A percentile compares a stretch with the other conserved stretches of the same genome.
phyloP scores from a whole-genome alignment of 495 filamentous ascomycete species.

The Xylaria bambusicola region DNA sequence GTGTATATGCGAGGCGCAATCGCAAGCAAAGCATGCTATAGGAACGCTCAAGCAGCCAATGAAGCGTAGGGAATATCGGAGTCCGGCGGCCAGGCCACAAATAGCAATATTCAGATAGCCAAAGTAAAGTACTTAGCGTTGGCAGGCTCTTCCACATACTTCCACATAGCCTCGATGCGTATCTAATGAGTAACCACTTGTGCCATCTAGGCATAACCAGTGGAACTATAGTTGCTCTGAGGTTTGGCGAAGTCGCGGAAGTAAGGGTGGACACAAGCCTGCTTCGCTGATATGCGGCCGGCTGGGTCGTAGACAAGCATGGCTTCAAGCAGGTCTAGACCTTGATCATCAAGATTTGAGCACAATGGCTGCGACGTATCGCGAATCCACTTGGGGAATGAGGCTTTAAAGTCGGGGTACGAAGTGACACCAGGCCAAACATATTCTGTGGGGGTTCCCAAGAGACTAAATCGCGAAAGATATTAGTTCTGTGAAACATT shows the following conservation, averaged over 20 bases:
- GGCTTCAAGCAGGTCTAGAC: conserved; percentile 84
- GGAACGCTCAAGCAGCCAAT: conserved; percentile 10
- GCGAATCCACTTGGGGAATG: conserved; percentile 94
- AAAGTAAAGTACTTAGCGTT: too few species aligned
- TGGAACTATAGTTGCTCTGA: conserved; percentile 39
- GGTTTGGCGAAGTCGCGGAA: conserved; percentile 67
- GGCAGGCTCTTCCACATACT: too few species aligned
- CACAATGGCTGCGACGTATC: conserved; percentile 58
- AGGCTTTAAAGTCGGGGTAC: conserved; percentile 96
- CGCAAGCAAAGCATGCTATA: conserved; percentile 7
- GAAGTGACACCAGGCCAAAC: conserved; percentile 95
- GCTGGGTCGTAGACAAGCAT: conserved; percentile 96
- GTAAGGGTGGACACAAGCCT: conserved; percentile 89
- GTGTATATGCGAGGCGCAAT: conserved; percentile 7
- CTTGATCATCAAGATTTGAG: conserved; percentile 66
- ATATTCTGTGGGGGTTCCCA: conserved; percentile 87
- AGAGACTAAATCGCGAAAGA: conserved; percentile 56
- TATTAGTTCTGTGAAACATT: conserved; percentile 2
- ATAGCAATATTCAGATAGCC: conserved; percentile 16
- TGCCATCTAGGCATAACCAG: conserved; percentile 38
- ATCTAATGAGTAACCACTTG: neutral
- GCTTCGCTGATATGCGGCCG: conserved; percentile 91
- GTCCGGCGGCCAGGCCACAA: conserved; percentile 4
- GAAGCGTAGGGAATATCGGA: conserved; percentile 11
- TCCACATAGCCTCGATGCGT: neutral